Conservation (phyloP, 768 basidiomycete species). For the Austroboletus eburneus region DNA sequence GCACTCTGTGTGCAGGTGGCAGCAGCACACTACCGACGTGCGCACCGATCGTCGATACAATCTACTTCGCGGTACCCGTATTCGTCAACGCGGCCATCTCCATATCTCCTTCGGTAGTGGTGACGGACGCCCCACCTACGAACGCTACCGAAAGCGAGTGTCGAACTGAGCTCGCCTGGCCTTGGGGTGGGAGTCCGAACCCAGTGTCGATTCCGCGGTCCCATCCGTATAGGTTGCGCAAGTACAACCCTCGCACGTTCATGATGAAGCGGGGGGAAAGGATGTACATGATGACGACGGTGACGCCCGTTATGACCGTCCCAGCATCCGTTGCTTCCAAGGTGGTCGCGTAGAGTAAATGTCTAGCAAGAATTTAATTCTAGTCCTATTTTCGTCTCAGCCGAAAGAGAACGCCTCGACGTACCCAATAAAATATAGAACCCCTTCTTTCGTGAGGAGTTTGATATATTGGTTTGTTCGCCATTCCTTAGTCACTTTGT, state of each 20-base stretch:
- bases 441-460: slow-evolving; percentile 12
- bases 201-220: slow-evolving; percentile 7
- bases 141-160: too few species aligned
- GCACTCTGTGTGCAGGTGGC: too few species aligned
- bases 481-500: slow-evolving; percentile 10
- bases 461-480: slow-evolving; percentile 11
- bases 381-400: background rate
- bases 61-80: background rate
- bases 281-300: slow-evolving; percentile 1
- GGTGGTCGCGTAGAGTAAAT: slow-evolving; percentile 10
- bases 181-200: slow-evolving; percentile 7
- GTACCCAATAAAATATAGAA: slow-evolving; percentile 18
- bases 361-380: slow-evolving; percentile 4
- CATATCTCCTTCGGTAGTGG: background rate
- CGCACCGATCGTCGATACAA: too few species aligned
- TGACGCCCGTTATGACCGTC: background rate
- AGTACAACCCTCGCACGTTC: slow-evolving; percentile 11
- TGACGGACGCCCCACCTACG: too few species aligned
- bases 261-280: slow-evolving; percentile 20
- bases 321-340: background rate
- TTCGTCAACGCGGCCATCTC: too few species aligned
- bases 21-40: too few species aligned
- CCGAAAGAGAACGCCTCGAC: background rate
- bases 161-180: background rate
- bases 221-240: background rate